Conservation (phyloP, 129 eudicot genomes). For the Scalesia atractyloides region DNA sequence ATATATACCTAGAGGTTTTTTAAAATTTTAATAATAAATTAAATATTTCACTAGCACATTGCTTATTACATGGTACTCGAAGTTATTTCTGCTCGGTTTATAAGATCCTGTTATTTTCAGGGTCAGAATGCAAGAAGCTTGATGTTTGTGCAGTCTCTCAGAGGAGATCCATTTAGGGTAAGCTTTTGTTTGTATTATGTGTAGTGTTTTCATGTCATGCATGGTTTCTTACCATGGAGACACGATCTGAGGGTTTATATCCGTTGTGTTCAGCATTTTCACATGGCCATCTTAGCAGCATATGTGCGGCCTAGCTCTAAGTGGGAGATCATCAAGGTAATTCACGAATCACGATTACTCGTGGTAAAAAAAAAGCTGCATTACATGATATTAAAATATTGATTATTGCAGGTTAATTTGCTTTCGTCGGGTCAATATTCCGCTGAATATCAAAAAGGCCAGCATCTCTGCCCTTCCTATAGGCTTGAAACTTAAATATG, state of each 20-base stretch:
- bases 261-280: conserved; percentile 55
- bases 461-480: conserved; percentile 39
- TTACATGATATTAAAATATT: neutral
- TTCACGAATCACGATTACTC: neutral
- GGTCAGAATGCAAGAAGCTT: conserved; percentile 56
- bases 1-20: conserved; percentile 65
- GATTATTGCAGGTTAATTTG: conserved; percentile 59
- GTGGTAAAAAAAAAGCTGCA: conserved; percentile 1
- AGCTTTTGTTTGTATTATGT: conserved; percentile 20
- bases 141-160: conserved; percentile 78
- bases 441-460: conserved; percentile 28
- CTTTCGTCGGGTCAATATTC: conserved; percentile 39
- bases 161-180: conserved; percentile 92
- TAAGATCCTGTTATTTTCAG: conserved; percentile 37
- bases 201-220: neutral
- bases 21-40: neutral
- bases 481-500: conserved; percentile 35
- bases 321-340: conserved; percentile 80
- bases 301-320: conserved; percentile 61
- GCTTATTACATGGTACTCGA: neutral
- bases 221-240: neutral
- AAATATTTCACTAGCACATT: neutral
- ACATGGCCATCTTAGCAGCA: conserved; percentile 85
- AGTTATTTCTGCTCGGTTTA: neutral
- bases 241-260: neutral